These are phyloP conservation scores for Gossypium herbaceum DNA, from an alignment of 345 rosid species.

Conservation along the genomic window DNA sequence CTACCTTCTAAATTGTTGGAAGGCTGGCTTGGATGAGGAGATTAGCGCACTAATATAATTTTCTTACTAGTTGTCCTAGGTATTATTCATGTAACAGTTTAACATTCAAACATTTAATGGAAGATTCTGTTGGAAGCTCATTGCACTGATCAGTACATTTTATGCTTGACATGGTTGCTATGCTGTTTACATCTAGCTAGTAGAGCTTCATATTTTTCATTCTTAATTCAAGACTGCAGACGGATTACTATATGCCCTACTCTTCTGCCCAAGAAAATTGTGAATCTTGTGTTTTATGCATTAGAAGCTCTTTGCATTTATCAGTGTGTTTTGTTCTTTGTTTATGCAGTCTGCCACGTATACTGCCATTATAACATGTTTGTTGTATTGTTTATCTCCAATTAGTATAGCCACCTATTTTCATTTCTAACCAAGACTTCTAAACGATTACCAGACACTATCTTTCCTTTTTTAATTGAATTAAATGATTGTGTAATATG, in stretches of 20 bases:
- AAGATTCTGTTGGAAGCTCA: neutral
- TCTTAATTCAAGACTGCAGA: neutral
- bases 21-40: neutral
- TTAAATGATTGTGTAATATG: neutral
- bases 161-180: neutral
- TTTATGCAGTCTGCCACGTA: neutral
- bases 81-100: neutral
- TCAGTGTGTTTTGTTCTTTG: neutral
- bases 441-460: neutral
- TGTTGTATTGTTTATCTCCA: too few relatives aligned
- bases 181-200: neutral
- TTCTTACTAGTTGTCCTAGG: neutral
- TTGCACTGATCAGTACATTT: too few relatives aligned
- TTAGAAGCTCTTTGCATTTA: neutral
- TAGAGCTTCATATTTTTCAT: neutral
- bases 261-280: slow-evolving; percentile 51
- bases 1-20: neutral
- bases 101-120: neutral
- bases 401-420: neutral
- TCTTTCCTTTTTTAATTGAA: neutral
- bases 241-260: neutral
- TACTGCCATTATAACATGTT: neutral
- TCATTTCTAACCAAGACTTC: neutral
- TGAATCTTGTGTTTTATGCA: slow-evolving; percentile 49
- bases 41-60: neutral